phyloP scores from a whole-genome alignment of 2,329 filamentous ascomycete genomes.

The Cladosporium austrohemisphaericum region DNA sequence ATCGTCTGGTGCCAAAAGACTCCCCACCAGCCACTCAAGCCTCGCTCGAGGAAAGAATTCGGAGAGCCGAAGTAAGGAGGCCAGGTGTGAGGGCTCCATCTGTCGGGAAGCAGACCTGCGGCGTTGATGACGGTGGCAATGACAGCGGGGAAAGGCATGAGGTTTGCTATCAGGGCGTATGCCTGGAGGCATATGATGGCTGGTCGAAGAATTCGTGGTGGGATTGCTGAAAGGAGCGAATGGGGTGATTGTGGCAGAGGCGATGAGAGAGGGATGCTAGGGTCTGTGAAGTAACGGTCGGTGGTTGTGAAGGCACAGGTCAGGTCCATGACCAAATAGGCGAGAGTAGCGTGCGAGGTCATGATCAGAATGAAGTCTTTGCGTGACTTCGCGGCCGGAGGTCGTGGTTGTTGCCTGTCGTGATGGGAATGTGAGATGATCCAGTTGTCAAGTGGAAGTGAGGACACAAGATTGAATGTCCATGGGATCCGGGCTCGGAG shows the following conservation, averaged over 20 bases:
- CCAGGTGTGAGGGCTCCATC: constrained; percentile 29
- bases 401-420: constrained; percentile 23
- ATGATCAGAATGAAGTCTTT: constrained; percentile 20
- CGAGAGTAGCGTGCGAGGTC: constrained; percentile 20
- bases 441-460: constrained; percentile 29
- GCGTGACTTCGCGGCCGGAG: constrained; percentile 17
- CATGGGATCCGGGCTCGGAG: constrained; percentile 25
- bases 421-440: constrained; percentile 24
- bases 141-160: constrained; percentile 25
- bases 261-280: constrained; percentile 17
- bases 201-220: constrained; percentile 22
- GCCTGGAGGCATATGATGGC: constrained; percentile 25
- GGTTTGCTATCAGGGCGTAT: constrained; percentile 26
- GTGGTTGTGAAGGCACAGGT: constrained; percentile 22
- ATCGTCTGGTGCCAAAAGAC: constrained; percentile 34
- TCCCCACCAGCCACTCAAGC: constrained; percentile 31
- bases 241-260: constrained; percentile 16
- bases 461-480: constrained; percentile 24
- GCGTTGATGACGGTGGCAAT: constrained; percentile 24
- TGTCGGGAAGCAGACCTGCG: constrained; percentile 18
- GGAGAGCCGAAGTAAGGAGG: constrained; percentile 29
- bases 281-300: constrained; percentile 27
- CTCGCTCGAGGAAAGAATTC: constrained; percentile 19
- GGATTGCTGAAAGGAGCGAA: constrained; percentile 6
- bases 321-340: constrained; percentile 26